Evolutionary conservation across 306 rosid genomes (phyloP).

Genomic region (Sesbania bispinosa): DNA sequence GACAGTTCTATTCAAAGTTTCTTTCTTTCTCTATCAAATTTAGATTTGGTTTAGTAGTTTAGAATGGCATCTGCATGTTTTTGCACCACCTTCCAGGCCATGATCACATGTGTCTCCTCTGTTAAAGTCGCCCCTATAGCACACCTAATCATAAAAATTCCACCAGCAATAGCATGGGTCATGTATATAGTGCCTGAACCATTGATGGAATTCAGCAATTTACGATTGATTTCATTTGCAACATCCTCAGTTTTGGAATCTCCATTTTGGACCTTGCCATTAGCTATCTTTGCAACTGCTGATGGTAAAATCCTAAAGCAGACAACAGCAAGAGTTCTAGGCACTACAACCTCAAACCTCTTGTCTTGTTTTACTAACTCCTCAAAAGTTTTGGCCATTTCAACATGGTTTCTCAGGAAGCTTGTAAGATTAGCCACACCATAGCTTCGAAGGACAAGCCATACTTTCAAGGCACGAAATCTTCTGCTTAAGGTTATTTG

Average conservation of each 20-base stretch:
- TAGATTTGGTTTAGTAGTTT: neutral
- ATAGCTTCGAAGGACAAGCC: slow-evolving; percentile 55
- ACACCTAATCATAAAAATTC: slow-evolving; percentile 33
- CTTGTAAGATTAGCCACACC: slow-evolving; percentile 46
- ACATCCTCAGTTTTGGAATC: neutral
- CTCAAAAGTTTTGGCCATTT: slow-evolving; percentile 54
- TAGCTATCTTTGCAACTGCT: neutral
- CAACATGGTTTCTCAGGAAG: slow-evolving; percentile 43
- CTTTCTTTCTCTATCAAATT: neutral
- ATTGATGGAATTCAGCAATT: slow-evolving; percentile 44
- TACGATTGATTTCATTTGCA: slow-evolving; percentile 30
- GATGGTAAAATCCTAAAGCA: slow-evolving; percentile 44
- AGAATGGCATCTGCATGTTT: slow-evolving; percentile 31
- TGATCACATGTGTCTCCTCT: slow-evolving; percentile 29
- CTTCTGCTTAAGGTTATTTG: slow-evolving; percentile 52
- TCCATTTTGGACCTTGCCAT: neutral
- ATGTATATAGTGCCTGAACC: slow-evolving; percentile 41
- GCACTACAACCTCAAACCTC: slow-evolving; percentile 49
- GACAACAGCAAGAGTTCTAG: slow-evolving; percentile 37
- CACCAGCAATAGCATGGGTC: slow-evolving; percentile 45
- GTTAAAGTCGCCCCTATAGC: slow-evolving; percentile 51
- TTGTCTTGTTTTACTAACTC: slow-evolving; percentile 38
- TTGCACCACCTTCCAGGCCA: slow-evolving; percentile 47
- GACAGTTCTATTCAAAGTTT: neutral
- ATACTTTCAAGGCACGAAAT: slow-evolving; percentile 47